These are phyloP conservation scores for Cystofilobasidium ferigula DNA, from an alignment of 768 basidiomycete species.

Conservation along the genomic window DNA sequence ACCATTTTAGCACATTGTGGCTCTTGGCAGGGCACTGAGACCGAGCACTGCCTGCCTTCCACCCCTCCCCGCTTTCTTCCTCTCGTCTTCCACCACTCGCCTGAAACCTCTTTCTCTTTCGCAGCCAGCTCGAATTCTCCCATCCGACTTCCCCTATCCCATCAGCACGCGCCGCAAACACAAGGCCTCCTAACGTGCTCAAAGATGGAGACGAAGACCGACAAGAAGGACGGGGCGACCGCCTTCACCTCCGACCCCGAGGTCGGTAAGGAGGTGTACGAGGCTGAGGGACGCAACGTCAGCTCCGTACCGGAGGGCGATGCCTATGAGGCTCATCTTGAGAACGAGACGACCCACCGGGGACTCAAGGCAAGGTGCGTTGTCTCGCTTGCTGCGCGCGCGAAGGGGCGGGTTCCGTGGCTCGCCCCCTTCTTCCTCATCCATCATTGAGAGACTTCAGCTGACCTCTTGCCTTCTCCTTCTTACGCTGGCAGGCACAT, in stretches of 20 bases:
- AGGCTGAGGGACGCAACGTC: neutral
- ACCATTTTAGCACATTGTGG: too few species aligned
- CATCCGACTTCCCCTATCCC: too few species aligned
- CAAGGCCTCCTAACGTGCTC: too few species aligned
- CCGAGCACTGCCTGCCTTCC: too few species aligned
- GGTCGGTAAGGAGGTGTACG: neutral
- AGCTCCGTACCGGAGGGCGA: neutral
- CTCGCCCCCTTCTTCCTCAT: neutral
- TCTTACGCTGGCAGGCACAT: neutral
- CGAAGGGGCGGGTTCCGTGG: constrained; percentile 4
- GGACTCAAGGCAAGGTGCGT: constrained; percentile 15
- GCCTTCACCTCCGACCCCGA: neutral
- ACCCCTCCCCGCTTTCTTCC: too few species aligned
- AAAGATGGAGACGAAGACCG: neutral
- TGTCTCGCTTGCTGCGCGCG: too few species aligned
- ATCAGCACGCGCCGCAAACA: too few species aligned
- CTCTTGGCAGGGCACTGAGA: too few species aligned
- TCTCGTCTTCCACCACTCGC: too few species aligned
- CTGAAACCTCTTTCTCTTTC: too few species aligned
- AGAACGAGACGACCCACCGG: constrained; percentile 20
- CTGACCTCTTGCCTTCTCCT: neutral
- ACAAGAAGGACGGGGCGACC: neutral
- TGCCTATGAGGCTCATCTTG: neutral
- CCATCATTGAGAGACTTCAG: neutral
- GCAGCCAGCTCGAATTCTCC: too few species aligned